Evolutionary conservation across 169 alveolate genomes (phyloP).

Genomic region (Prorocentrum cordatum): DNA sequence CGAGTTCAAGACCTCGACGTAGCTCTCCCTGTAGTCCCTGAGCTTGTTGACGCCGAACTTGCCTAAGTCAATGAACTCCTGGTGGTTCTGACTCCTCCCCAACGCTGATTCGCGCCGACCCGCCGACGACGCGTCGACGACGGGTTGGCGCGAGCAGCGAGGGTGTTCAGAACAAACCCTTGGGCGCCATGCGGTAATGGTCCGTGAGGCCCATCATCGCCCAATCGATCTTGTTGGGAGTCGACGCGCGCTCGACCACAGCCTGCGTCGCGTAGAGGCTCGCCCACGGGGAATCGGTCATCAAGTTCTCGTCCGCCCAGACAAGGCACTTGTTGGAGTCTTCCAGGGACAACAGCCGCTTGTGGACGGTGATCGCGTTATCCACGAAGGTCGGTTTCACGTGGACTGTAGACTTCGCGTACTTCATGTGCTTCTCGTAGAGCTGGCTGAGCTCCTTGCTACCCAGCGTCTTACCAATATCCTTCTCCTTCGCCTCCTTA

Average conservation of each 20-base stretch:
- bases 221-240: neutral
- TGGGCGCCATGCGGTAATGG: neutral
- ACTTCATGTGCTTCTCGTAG: neutral
- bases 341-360: neutral
- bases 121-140: neutral
- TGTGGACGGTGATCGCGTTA: neutral
- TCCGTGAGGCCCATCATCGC: neutral
- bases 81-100: neutral
- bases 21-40: neutral
- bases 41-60: neutral
- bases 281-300: neutral
- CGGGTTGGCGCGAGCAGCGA: neutral
- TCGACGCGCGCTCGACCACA: neutral
- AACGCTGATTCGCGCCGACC: neutral
- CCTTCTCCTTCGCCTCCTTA: neutral
- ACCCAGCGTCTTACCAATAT: neutral
- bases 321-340: neutral
- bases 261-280: neutral
- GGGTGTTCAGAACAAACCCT: too few relatives aligned
- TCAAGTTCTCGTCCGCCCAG: neutral
- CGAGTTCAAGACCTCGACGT: conserved; percentile 2
- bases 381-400: neutral
- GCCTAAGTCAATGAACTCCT: neutral
- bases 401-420: neutral
- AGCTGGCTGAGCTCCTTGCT: neutral